Evolutionary conservation across 768 basidiomycete genomes (phyloP), one percentile per base, ranked within the genome.

Genomic region (Tricholoma sp.): DNA sequence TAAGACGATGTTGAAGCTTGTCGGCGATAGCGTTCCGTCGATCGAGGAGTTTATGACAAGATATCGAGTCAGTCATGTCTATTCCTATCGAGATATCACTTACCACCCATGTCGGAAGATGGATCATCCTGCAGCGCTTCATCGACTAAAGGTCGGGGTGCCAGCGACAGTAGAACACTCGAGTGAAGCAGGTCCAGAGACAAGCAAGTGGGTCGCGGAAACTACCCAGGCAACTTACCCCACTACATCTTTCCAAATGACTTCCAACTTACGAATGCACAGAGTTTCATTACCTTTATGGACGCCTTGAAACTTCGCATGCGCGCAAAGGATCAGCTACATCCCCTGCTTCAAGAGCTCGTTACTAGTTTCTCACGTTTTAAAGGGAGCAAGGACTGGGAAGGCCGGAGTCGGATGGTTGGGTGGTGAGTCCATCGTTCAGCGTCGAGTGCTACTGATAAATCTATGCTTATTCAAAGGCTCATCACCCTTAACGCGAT

Each of bases 231-330:
- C 91, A 34, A 18, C 22, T 5, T 27, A 2, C 46, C 2, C 41
- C 3, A 11, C 19, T 43, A 10, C 19, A 19, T 46, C 9, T 3
- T 37, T 1, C 24, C 46, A 31, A n/a, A 18, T 41, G 1, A 4
- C 51, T 7, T 29, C 8, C 31, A 7, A 32, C 31, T 63, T 1
- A 56, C 32, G 8, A 4, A 46, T 50, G 39, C 46, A 14, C 12
- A 98, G 94, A 89, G 86, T 69, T 99, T 98, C 61, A 98, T 99
- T 62, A 98, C 96, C 0, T 95, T 98, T 62, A 97, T 98, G 92
- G 97, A 99, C 64, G 96, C 94, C 0, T 79, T 98, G 24, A 95
- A 94, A 67, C 78, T 98, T 51, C 85, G 89, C 9, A 75, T 98
- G 64, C 83, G 94, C n/a, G 96, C 97, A 3, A 99, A 98, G 69